phyloP scores from a whole-genome alignment of 2,329 filamentous ascomycete genomes.

The Orbilia javanica region DNA sequence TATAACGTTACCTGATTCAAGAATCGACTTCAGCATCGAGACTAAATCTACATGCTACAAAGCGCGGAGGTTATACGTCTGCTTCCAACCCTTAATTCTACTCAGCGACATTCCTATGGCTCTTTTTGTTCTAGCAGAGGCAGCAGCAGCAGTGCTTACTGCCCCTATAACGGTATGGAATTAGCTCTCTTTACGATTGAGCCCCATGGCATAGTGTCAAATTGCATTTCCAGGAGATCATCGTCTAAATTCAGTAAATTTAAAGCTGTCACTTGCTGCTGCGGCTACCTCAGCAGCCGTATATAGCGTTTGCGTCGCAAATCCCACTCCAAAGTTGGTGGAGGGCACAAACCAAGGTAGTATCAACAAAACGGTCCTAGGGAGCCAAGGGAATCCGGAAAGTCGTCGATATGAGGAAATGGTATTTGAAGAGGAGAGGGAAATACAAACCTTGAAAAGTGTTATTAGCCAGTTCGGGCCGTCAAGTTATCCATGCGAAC shows the following conservation, averaged over 20 bases:
- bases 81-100: too few relatives aligned
- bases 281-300: background rate
- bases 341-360: background rate
- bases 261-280: background rate
- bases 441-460: constrained; percentile 9
- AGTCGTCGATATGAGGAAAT: background rate
- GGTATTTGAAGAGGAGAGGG: constrained; percentile 10
- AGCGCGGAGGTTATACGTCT: too few relatives aligned
- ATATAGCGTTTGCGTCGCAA: background rate
- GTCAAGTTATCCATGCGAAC: background rate
- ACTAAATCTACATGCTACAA: too few relatives aligned
- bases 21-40: too few relatives aligned
- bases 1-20: too few relatives aligned
- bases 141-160: background rate
- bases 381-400: background rate
- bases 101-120: background rate
- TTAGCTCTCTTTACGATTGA: background rate
- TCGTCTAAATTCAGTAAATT: background rate
- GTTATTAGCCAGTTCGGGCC: constrained; percentile 1
- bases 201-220: too few relatives aligned
- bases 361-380: background rate
- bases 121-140: constrained; percentile 4
- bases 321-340: background rate
- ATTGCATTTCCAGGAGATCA: background rate
- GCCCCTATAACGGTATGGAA: background rate